Conservation (phyloP, 768 basidiomycete species). For the Tricholoma matsutake region DNA sequence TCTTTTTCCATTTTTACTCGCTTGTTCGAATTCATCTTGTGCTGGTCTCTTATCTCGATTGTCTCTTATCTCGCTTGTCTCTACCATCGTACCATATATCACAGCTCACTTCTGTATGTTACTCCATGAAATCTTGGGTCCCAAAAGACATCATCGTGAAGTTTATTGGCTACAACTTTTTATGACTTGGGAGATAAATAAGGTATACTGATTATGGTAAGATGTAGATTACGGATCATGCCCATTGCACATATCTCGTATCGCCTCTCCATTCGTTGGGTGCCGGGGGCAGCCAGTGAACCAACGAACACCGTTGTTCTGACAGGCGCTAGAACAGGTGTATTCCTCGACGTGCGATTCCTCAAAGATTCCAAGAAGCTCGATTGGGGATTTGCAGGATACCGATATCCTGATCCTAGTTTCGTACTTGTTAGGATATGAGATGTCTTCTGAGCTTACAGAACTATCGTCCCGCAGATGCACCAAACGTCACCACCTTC, state of each 20-base stretch:
- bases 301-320: conserved; percentile 35
- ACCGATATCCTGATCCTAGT: conserved; percentile 20
- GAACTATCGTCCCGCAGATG: conserved; percentile 3
- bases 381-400: conserved; percentile 41
- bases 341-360: conserved; percentile 36
- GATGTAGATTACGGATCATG: not conserved
- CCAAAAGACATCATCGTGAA: conserved; percentile 13
- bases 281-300: conserved; percentile 28
- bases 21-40: not conserved
- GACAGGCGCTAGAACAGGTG: conserved; percentile 25
- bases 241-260: conserved; percentile 10
- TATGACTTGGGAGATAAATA: not conserved
- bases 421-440: not conserved
- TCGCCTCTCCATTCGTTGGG: conserved; percentile 32
- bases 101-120: conserved; percentile 22
- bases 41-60: conserved; percentile 8
- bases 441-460: not conserved
- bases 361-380: conserved; percentile 23
- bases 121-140: conserved; percentile 13
- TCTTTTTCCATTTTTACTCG: conserved; percentile 1
- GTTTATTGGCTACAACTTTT: not conserved
- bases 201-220: not conserved
- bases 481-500: conserved; percentile 23
- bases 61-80: conserved; percentile 2
- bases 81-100: conserved; percentile 21